These are phyloP conservation scores for Selenicereus undatus DNA, from an alignment of 148 eudicot genomes.

Conservation along the genomic window DNA sequence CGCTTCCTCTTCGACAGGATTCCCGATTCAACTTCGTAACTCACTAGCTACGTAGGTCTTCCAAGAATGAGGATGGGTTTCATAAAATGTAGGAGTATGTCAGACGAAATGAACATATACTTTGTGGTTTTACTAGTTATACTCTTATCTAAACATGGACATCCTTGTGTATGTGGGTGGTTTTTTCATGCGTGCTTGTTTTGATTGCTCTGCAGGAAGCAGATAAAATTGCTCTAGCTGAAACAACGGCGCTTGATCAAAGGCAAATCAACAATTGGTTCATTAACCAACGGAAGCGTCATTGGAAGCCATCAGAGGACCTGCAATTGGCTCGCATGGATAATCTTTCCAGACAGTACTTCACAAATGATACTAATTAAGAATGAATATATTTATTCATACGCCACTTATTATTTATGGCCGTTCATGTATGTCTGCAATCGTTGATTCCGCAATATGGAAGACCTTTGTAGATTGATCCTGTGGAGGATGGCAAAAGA, in stretches of 20 bases:
- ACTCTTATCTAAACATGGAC: too few relatives aligned
- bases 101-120: too few relatives aligned
- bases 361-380: slow-evolving; percentile 32
- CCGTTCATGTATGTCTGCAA: slow-evolving; percentile 23
- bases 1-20: background rate
- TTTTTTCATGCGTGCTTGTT: background rate
- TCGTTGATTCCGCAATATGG: slow-evolving; percentile 12
- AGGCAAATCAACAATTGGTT: slow-evolving; percentile 99
- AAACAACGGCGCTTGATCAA: slow-evolving; percentile 76
- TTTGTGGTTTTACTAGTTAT: too few relatives aligned
- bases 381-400: background rate
- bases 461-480: slow-evolving; percentile 15
- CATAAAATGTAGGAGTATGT: too few relatives aligned
- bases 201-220: slow-evolving; percentile 48
- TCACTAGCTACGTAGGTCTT: background rate
- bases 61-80: too few relatives aligned
- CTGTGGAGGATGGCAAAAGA: slow-evolving; percentile 9
- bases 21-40: background rate
- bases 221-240: slow-evolving; percentile 78
- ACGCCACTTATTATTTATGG: slow-evolving; percentile 2
- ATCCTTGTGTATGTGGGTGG: too few relatives aligned
- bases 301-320: slow-evolving; percentile 90
- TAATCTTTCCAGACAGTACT: slow-evolving; percentile 50
- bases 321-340: slow-evolving; percentile 78
- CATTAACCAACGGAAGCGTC: slow-evolving; percentile 90